These are phyloP conservation scores for Nannochloris sp. DNA, from an alignment of 139 green algal genomes.

Conservation along the genomic window DNA sequence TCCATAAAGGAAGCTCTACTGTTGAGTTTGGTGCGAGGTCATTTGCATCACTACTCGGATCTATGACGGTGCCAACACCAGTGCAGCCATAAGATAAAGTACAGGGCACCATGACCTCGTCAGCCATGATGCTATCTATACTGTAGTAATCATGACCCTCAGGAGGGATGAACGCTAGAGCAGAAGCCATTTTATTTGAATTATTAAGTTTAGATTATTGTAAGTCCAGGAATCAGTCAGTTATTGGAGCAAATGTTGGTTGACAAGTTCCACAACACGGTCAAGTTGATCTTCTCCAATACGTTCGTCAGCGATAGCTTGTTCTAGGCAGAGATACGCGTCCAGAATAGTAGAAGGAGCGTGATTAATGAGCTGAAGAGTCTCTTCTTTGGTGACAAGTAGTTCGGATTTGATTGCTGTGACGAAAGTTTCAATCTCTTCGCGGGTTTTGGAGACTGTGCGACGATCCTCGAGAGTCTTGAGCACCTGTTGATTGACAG, in stretches of 20 bases:
- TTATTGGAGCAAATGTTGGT: background rate
- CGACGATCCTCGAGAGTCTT: constrained; percentile 14
- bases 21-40: constrained; percentile 15
- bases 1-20: constrained; percentile 46
- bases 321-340: constrained; percentile 37
- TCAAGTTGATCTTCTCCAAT: constrained; percentile 39
- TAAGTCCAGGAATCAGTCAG: too few species aligned
- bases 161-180: background rate
- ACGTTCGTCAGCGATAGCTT: constrained; percentile 35
- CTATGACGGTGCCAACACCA: constrained; percentile 33
- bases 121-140: constrained; percentile 22
- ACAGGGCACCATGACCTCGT: constrained; percentile 33
- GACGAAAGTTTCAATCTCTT: constrained; percentile 30
- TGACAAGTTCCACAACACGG: constrained; percentile 21
- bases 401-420: constrained; percentile 24
- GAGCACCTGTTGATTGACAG: constrained; percentile 18
- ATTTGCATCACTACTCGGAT: constrained; percentile 29
- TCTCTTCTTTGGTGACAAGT: constrained; percentile 33
- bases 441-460: background rate
- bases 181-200: background rate
- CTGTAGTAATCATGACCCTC: constrained; percentile 25
- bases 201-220: background rate
- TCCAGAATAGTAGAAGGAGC: constrained; percentile 35
- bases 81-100: constrained; percentile 21
- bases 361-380: constrained; percentile 54